Conservation (phyloP, 2,329 filamentous ascomycete species). For the Dactylellina cionopaga region DNA sequence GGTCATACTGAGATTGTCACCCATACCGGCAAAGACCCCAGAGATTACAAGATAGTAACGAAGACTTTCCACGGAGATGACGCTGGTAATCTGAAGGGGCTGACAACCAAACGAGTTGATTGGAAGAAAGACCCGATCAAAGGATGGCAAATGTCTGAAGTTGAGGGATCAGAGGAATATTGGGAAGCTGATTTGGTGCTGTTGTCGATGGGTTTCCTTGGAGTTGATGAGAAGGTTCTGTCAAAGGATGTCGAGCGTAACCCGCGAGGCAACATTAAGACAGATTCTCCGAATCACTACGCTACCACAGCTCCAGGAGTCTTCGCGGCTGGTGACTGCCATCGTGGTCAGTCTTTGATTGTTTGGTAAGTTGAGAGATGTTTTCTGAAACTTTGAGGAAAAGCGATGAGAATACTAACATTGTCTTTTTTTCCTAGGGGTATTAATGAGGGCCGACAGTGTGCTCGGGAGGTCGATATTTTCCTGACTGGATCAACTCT, state of each 20-base stretch:
- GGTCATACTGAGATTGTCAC: conserved; percentile 95
- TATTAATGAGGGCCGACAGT: conserved; percentile 95
- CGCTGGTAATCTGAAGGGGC: conserved; percentile 86
- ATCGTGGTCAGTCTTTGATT: conserved; percentile 92
- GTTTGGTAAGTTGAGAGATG: conserved; percentile 76
- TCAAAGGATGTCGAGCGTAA: conserved; percentile 92
- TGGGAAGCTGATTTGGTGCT: conserved; percentile 96
- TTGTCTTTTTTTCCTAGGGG: conserved; percentile 70
- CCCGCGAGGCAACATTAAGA: conserved; percentile 95
- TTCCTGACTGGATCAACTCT: conserved; percentile 82
- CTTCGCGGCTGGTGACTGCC: conserved; percentile 94
- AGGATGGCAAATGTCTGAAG: conserved; percentile 98
- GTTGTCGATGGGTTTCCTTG: conserved; percentile 96
- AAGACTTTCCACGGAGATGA: conserved; percentile 95
- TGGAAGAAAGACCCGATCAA: conserved; percentile 91
- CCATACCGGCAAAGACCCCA: conserved; percentile 93
- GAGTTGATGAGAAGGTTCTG: conserved; percentile 87
- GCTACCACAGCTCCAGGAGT: conserved; percentile 86
- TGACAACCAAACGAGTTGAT: conserved; percentile 94
- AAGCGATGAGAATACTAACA: conserved; percentile 59
- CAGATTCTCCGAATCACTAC: conserved; percentile 80
- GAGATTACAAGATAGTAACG: conserved; percentile 98
- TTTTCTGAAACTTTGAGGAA: not conserved
- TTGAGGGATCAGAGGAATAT: conserved; percentile 91
- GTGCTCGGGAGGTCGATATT: conserved; percentile 88